Conservation (phyloP, 1,284 basidiomycete genomes). For the Athelia sp. region DNA sequence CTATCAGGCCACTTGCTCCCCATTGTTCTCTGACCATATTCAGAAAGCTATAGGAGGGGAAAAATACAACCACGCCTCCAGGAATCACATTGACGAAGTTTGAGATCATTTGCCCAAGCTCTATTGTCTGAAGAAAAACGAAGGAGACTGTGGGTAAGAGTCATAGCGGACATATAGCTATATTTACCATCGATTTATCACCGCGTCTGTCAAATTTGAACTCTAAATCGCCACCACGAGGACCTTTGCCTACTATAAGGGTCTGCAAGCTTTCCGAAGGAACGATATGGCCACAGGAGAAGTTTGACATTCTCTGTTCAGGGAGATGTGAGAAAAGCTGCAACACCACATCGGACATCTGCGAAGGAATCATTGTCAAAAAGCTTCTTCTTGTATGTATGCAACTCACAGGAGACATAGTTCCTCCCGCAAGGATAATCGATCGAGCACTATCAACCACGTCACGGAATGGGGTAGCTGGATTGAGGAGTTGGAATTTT, state of each 20-base stretch:
- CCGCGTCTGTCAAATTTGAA: conserved; percentile 81
- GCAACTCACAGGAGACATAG: conserved; percentile 85
- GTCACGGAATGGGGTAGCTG: conserved; percentile 80
- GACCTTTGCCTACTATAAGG: conserved; percentile 75
- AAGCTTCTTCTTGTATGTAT: conserved; percentile 9
- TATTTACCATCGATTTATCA: conserved; percentile 62
- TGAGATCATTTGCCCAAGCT: conserved; percentile 79
- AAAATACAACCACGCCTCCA: conserved; percentile 89
- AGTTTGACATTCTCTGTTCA: conserved; percentile 60
- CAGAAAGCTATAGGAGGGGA: conserved; percentile 89
- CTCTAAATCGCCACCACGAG: conserved; percentile 70
- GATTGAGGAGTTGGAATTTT: conserved; percentile 95
- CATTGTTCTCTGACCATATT: conserved; percentile 66
- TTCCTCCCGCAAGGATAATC: conserved; percentile 90
- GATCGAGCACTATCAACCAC: conserved; percentile 78
- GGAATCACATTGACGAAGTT: conserved; percentile 81
- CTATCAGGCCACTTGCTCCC: conserved; percentile 56
- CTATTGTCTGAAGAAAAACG: conserved; percentile 55
- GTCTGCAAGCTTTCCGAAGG: conserved; percentile 78
- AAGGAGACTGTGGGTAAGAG: no score
- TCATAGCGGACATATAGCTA: not conserved
- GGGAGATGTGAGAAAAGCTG: conserved; percentile 79
- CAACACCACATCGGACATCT: conserved; percentile 86
- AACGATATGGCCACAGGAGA: conserved; percentile 94
- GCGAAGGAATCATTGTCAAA: conserved; percentile 2